Percentiles rank a stretch among this genome's conserved stretches.
These are phyloP conservation scores for Collariella sp. DNA, from an alignment of 495 filamentous ascomycete genomes.

Conservation along the genomic window DNA sequence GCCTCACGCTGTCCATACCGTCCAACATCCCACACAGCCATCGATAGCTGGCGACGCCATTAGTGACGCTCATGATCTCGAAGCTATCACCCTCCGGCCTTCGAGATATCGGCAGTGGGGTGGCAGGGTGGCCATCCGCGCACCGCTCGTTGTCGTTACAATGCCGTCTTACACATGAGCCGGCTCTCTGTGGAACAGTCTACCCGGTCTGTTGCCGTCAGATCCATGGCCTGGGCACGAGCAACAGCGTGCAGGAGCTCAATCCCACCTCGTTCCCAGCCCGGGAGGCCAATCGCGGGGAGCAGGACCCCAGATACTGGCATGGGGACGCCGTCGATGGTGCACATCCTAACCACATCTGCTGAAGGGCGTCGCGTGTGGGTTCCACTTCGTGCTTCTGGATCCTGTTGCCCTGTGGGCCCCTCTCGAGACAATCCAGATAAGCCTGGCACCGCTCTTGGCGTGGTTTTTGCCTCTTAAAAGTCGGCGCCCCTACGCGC, in stretches of 20 bases:
- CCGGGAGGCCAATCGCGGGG: not conserved
- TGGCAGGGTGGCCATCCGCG: no score
- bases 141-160: no score
- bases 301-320: not conserved
- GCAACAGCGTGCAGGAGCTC: not conserved
- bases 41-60: not conserved
- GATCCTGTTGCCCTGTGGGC: not conserved
- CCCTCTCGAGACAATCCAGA: not conserved
- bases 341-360: conserved; percentile 7
- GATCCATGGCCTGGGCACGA: not conserved
- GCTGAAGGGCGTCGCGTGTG: not conserved
- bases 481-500: not conserved
- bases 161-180: no score
- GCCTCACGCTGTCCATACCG: not conserved
- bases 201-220: not conserved
- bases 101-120: no score
- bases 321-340: not conserved
- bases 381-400: conserved; percentile 5
- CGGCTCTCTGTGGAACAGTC: not conserved
- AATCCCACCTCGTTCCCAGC: not conserved
- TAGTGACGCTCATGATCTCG: no score
- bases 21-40: not conserved
- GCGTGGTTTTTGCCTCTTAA: not conserved
- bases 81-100: no score
- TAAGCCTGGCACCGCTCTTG: not conserved